Conservation (phyloP, 768 basidiomycete genomes). For the Leucocoprinus sp. region DNA sequence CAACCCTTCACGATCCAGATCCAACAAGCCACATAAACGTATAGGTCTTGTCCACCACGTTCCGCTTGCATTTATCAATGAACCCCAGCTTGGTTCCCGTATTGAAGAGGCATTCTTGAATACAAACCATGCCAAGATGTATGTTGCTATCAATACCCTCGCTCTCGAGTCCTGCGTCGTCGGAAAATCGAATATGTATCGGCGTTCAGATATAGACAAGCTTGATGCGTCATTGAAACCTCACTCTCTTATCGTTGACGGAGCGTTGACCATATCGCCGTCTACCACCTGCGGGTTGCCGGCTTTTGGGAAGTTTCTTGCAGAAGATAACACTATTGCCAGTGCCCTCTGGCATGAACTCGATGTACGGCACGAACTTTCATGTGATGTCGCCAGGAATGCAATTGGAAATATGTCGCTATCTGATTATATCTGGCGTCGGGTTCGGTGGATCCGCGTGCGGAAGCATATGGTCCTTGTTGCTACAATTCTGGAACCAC, state of each 20-base stretch:
- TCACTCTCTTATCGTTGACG: conserved; percentile 13
- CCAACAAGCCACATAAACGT: conserved; percentile 28
- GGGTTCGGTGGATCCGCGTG: conserved; percentile 95
- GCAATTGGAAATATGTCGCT: conserved; percentile 85
- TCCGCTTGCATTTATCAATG: conserved; percentile 75
- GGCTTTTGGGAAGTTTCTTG: conserved; percentile 82
- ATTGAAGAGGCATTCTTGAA: conserved; percentile 94
- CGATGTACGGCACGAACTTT: conserved; percentile 79
- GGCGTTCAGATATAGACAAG: conserved; percentile 77
- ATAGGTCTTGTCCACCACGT: conserved; percentile 93
- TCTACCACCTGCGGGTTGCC: conserved; percentile 45
- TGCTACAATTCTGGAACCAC: conserved; percentile 85
- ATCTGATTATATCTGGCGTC: conserved; percentile 76
- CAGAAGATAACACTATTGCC: conserved; percentile 98
- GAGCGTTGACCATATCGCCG: neutral
- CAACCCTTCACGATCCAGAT: conserved; percentile 28
- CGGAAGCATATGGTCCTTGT: conserved; percentile 87
- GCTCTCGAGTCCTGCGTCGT: conserved; percentile 93
- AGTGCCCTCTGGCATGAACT: conserved; percentile 91
- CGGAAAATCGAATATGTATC: conserved; percentile 93
- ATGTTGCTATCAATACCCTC: conserved; percentile 84
- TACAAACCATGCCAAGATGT: conserved; percentile 98
- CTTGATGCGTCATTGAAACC: conserved; percentile 62
- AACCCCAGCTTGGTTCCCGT: conserved; percentile 64
- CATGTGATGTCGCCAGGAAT: conserved; percentile 85